phyloP scores from a whole-genome alignment of 179 eudicot genomes.

The Patellifolia procumbens region DNA sequence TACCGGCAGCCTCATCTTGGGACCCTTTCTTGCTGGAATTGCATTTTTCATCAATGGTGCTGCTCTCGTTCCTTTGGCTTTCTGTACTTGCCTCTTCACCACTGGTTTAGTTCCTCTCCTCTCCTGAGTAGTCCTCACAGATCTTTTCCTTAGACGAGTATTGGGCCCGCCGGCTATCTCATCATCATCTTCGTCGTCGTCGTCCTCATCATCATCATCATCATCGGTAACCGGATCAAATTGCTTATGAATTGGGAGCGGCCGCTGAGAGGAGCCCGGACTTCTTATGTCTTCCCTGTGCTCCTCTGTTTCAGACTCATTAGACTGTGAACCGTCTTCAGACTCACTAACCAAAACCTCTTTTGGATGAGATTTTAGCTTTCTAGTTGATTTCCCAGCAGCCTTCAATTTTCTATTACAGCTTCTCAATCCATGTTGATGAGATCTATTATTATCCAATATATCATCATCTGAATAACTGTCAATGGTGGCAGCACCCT shows the following conservation, averaged over 20 bases:
- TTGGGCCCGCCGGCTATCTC: slow-evolving; percentile 73
- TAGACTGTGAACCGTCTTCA: slow-evolving; percentile 39
- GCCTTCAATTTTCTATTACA: slow-evolving; percentile 31
- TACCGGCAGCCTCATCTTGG: slow-evolving; percentile 37
- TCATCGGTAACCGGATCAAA: slow-evolving; percentile 41
- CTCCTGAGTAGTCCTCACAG: slow-evolving; percentile 39
- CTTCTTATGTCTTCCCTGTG: slow-evolving; percentile 34
- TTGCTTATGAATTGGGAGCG: slow-evolving; percentile 23
- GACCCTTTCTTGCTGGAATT: slow-evolving; percentile 33
- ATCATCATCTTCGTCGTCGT: too few species aligned
- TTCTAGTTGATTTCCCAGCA: slow-evolving; percentile 24
- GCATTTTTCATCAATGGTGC: slow-evolving; percentile 15
- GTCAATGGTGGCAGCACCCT: slow-evolving; percentile 14
- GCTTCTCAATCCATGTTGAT: slow-evolving; percentile 27
- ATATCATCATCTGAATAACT: slow-evolving; percentile 39
- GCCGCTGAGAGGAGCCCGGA: slow-evolving; percentile 30
- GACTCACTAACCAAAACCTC: slow-evolving; percentile 31
- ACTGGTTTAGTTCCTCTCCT: slow-evolving; percentile 40
- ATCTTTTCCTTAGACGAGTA: slow-evolving; percentile 70
- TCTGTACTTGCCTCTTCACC: slow-evolving; percentile 40
- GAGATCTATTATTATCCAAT: slow-evolving; percentile 25
- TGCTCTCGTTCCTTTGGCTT: slow-evolving; percentile 39
- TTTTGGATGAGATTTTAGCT: slow-evolving; percentile 12
- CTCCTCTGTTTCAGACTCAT: slow-evolving; percentile 29
- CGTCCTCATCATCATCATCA: too few species aligned